Evolutionary conservation across 176 grass and related monocot genomes (phyloP), one percentile per base, ranked within the genome.

Genomic region (Triticum monococcum): DNA sequence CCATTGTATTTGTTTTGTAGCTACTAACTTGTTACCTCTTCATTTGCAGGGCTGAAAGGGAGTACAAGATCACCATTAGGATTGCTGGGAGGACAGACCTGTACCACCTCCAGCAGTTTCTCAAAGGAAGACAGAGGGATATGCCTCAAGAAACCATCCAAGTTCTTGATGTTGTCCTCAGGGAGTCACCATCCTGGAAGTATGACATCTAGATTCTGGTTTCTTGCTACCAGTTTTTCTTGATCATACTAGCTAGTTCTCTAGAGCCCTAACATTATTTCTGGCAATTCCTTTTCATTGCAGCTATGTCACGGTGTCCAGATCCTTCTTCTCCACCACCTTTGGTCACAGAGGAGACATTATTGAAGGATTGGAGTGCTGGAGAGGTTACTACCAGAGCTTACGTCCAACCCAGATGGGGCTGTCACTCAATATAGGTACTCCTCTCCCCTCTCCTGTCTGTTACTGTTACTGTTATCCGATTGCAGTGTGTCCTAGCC

Each of bases 351-450:
- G 50, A 77, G 37, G 79, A 17, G 86, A 94, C 41, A 94, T 98
- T 82, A 90, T 90, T 26, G 90, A 92, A 64, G 93, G 93, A 32
- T 73, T 98, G 33, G 96, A 98, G 85, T 95, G 88, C 70, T 95
- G 96, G 96, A 93, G 92, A 60, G 96, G 93, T 12, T 98, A 92
- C 74, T 98, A 95, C 68, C 96, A 98, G 90, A 98, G 96, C 84
- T 59, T 98, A 66, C 81, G 96, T 17, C 96, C 91, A 60, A 92
- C 91, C 40, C 93, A 98, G 80, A 98, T 98, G 93, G 93, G 93
- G 10, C 87, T 93, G 28, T 98, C 96, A 2, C 72, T 98, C 48
- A 98, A 98, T 46, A 87, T 88, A 30, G 96, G 96, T 98, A 77
- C 54, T 83, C 18, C 46, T 4, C 48, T 52, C 41, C 10, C 71